Evolutionary conservation across 2,329 filamentous ascomycete genomes (phyloP).

Genomic region (Monosporascus sp.): DNA sequence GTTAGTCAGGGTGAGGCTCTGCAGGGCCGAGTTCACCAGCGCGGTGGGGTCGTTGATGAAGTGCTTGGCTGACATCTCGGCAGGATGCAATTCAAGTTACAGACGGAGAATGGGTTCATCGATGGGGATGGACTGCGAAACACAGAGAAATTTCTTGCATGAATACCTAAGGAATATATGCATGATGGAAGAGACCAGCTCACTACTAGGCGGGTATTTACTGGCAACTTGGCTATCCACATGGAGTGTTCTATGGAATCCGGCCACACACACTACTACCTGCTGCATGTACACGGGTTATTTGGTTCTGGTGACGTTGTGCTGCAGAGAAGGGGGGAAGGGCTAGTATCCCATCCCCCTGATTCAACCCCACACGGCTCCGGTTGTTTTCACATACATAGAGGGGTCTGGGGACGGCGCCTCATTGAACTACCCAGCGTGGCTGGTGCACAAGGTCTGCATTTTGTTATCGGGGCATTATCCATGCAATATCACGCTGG

Average conservation of each 20-base stretch:
- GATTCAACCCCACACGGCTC: not conserved
- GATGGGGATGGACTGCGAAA: too few species aligned
- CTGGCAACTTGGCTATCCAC: not conserved
- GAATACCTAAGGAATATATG: not conserved
- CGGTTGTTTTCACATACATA: not conserved
- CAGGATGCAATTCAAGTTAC: not conserved
- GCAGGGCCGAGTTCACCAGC: constrained; percentile 72
- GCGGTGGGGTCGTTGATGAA: constrained; percentile 81
- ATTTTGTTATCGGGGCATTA: too few species aligned
- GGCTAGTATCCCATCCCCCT: not conserved
- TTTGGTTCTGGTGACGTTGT: not conserved
- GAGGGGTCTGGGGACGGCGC: not conserved
- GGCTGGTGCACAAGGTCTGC: too few species aligned
- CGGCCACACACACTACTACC: not conserved
- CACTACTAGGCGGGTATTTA: not conserved
- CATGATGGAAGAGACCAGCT: not conserved
- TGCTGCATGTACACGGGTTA: not conserved
- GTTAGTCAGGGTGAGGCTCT: constrained; percentile 75
- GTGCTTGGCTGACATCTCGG: constrained; percentile 62
- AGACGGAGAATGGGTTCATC: not conserved
- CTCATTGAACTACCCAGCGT: too few species aligned
- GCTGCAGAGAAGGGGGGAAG: not conserved
- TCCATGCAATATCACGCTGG: too few species aligned
- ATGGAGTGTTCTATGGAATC: not conserved
- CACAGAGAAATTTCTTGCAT: not conserved